phyloP scores from a whole-genome alignment of 495 filamentous ascomycete genomes.

The Xylaria bambusicola region DNA sequence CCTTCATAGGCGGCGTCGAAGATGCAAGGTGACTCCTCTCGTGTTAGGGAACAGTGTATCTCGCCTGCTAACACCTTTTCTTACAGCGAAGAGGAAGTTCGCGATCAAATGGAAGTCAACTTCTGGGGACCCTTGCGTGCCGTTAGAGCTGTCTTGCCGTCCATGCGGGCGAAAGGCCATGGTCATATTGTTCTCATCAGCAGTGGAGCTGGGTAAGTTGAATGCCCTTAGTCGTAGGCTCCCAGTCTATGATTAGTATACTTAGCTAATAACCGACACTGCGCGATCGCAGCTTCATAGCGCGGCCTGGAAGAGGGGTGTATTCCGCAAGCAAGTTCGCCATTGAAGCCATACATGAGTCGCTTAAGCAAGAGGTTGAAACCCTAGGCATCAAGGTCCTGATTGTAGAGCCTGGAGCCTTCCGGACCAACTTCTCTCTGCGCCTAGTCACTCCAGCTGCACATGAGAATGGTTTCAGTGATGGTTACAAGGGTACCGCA shows the following conservation, averaged over 20 bases:
- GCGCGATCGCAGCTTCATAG: not conserved
- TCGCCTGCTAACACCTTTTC: too few species aligned
- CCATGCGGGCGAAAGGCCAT: constrained; percentile 38
- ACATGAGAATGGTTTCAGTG: too few species aligned
- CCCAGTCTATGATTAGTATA: too few species aligned
- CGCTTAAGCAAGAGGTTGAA: constrained; percentile 36
- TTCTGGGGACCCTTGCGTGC: constrained; percentile 44
- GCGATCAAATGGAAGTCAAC: constrained; percentile 40
- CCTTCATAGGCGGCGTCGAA: constrained; percentile 37
- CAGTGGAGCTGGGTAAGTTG: constrained; percentile 45
- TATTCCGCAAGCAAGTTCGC: constrained; percentile 49
- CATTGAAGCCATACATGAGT: constrained; percentile 39
- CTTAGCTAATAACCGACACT: not conserved
- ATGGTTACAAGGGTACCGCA: too few species aligned
- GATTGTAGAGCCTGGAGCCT: constrained; percentile 50
- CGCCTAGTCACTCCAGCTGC: too few species aligned
- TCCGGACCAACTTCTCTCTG: constrained; percentile 33
- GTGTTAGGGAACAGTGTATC: too few species aligned
- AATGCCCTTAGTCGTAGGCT: too few species aligned
- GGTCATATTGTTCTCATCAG: constrained; percentile 45
- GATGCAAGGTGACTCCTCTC: constrained; percentile 24
- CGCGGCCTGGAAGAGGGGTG: constrained; percentile 27
- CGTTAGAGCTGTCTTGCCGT: constrained; percentile 45
- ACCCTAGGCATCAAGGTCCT: constrained; percentile 48
- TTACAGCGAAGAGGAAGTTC: constrained; percentile 39